These are phyloP conservation scores for Cyberlindnera mississippiensis DNA, from an alignment of 805 yeast genomes.

Conservation along the genomic window DNA sequence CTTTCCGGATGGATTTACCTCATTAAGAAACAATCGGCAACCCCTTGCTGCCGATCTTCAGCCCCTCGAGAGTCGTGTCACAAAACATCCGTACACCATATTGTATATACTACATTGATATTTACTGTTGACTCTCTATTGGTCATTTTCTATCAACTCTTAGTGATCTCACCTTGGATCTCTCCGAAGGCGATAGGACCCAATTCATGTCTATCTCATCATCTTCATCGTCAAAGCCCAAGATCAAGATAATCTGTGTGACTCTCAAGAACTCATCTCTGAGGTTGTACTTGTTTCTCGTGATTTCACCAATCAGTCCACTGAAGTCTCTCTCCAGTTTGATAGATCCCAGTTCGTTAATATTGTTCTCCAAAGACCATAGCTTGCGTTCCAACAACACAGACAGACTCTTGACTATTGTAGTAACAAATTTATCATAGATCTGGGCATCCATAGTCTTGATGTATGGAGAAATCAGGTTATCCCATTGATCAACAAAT, in stretches of 20 bases:
- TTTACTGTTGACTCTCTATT: no score
- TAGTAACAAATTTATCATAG: constrained; percentile 44
- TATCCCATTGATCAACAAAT: constrained; percentile 64
- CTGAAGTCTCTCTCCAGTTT: constrained; percentile 81
- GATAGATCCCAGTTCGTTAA: constrained; percentile 80
- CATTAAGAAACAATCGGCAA: no score
- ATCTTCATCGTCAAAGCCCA: constrained; percentile 77
- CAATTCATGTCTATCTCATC: constrained; percentile 53
- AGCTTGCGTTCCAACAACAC: constrained; percentile 60
- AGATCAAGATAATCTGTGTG: constrained; percentile 77
- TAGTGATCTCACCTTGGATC: constrained; percentile 55
- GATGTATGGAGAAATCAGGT: constrained; percentile 59
- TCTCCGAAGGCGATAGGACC: constrained; percentile 76
- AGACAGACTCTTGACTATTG: constrained; percentile 53
- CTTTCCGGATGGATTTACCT: no score
- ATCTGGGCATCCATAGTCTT: constrained; percentile 52
- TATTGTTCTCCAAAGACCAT: constrained; percentile 58
- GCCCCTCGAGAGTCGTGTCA: no score
- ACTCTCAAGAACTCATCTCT: constrained; percentile 76
- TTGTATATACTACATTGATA: no score
- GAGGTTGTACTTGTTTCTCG: constrained; percentile 67
- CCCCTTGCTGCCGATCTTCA: no score
- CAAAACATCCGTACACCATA: no score
- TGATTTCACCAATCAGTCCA: constrained; percentile 65
- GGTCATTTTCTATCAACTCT: constrained; percentile 38